Base-by-base conservation (phyloP, 176 grass and related monocot species). In the Raddia guianensis region DNA sequence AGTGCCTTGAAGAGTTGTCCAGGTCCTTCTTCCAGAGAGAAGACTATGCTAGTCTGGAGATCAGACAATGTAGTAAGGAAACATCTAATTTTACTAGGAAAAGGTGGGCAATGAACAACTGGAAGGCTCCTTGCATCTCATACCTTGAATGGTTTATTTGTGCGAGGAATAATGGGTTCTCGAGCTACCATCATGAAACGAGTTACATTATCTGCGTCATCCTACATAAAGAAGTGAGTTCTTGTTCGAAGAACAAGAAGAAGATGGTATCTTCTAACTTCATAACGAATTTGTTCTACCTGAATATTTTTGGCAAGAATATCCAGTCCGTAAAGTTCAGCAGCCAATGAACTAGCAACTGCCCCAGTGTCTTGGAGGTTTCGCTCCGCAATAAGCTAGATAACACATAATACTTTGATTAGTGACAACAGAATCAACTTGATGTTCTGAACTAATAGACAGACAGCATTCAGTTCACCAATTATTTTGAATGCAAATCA, bases 21-120 rank as follows among this genome's bases (percentile, higher is more conserved):
- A 27, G 91, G 94, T 6, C 94, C 94, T 84, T 97, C 94, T 92
- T 97, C 94, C 18, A 94, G 73, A 84, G 91, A 97, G 68, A 97
- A 97, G 46, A 97, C 89, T 87, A 97, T 92, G 80, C 94, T 97
- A 15, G 89, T 91, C 94, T 94, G 66, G 49, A 68, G 33, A 67
- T 68, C 15, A 71, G 43, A 77, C 43, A 55, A 58, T 51, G 40
- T 27, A 27, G 10, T 46, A 71, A 16, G 50, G 12, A 8, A 73
- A 40, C 42, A 35, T 63, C 74, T 69, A 32, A 20, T 74, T 46
- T 68, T 21, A 60, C 50, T 12, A 46, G 10, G 13, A 79, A 79
- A 53, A 7, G 5, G 15, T n/a, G 3, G n/a, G 0, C 34, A 1
- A 78, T 6, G 1, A 77, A 83, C 27, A 77, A 42, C 46, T 68